Evolutionary conservation across 2,329 filamentous ascomycete genomes (phyloP), one percentile per base, ranked within the genome.

Genomic region (Hypoxylon sp.): DNA sequence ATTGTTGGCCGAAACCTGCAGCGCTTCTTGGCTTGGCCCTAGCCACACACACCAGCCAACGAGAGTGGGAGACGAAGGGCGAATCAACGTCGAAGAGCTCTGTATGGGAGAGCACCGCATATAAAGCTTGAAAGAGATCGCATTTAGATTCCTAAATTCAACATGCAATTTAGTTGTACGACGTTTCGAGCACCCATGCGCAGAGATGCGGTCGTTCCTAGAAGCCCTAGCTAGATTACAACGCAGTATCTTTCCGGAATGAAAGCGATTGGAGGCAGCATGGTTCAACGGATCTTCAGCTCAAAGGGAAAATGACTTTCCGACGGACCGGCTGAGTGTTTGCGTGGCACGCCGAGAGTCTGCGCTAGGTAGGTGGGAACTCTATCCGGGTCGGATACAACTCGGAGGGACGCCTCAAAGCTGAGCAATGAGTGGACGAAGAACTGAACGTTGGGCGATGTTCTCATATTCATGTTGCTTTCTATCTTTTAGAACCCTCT

Each of bases 1-100:
- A 36, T 11, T 28, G 33, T 20, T 46, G 54, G 20, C 44, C 54
- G 54, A 57, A 24, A 42, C 33, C n/a, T 42, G 54, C 44, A 49
- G 54, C 36, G 20, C 6, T 3, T 14, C 36, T 26, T n/a, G 32
- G 42, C 42, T 57, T 46, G 44, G 44, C 12, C 28, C 16, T 22
- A 22, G 18, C 20, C 32, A 50, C 46, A 5, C 9, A 50, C 24
- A 14, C 22, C 26, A 36, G 14, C 36, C 36, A 20, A 3, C 36
- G 20, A n/a, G 32, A 18, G 5, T 2, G 33, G 6, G 16, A 20
- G 20, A 9, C 4, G n/a, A 20, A 18, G 33, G 11, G 40, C 11
- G 36, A 40, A 20, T 40, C n/a, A 7, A 3, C 36, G n/a, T 33
- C 36, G 7, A 40, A 16, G 8, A 11, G 3, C 36, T 11, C 20